These are phyloP conservation scores for Pleodorina starrii DNA, from an alignment of 139 green algal genomes.

Conservation along the genomic window DNA sequence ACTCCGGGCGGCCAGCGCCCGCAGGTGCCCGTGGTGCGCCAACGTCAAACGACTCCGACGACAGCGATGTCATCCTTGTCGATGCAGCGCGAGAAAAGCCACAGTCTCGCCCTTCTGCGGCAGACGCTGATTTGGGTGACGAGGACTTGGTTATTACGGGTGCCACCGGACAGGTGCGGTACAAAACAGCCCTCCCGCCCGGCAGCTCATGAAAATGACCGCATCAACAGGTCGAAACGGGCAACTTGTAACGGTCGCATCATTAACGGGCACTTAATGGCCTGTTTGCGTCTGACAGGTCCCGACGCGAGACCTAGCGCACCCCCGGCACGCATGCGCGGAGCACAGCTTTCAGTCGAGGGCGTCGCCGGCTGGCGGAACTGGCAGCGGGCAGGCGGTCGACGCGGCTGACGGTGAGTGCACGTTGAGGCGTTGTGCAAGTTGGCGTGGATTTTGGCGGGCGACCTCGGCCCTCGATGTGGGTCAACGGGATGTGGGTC, in stretches of 20 bases:
- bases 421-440: background rate
- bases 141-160: constrained; percentile 20
- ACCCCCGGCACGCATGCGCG: background rate
- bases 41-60: too few species aligned
- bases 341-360: background rate
- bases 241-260: background rate
- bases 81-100: background rate
- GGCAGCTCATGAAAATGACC: too few species aligned
- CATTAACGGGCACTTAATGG: background rate
- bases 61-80: background rate
- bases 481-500: background rate
- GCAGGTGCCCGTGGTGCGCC: too few species aligned
- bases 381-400: too few species aligned
- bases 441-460: background rate
- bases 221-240: too few species aligned
- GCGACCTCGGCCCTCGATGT: background rate
- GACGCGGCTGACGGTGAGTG: too few species aligned
- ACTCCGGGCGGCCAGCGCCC: too few species aligned
- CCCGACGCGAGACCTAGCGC: background rate
- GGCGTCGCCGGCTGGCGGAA: background rate
- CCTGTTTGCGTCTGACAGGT: background rate
- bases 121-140: background rate
- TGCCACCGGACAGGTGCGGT: constrained; percentile 3
- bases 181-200: background rate
- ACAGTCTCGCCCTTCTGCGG: background rate